Conservation (phyloP, 805 yeast genomes). For the Candida ficus region DNA sequence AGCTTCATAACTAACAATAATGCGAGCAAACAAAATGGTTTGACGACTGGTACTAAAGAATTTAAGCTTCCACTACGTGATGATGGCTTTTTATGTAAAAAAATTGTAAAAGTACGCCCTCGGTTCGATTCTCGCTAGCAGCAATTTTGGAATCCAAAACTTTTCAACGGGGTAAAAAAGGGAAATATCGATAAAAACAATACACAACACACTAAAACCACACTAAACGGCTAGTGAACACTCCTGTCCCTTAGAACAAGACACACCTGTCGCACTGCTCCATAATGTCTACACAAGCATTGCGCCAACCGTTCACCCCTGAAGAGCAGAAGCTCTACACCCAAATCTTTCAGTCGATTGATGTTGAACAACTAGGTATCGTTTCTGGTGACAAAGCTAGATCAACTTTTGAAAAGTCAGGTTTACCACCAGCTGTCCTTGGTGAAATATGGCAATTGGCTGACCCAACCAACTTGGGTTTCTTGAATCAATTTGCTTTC, state of each 20-base stretch:
- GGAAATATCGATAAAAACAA: neutral
- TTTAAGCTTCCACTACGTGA: too few species aligned
- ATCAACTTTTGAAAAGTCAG: constrained; percentile 77
- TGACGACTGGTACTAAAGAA: too few species aligned
- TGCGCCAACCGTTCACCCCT: constrained; percentile 41
- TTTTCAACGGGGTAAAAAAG: constrained; percentile 2
- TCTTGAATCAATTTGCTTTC: constrained; percentile 74
- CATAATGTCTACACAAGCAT: constrained; percentile 1
- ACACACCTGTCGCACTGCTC: neutral
- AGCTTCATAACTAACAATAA: too few species aligned
- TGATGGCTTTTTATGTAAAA: too few species aligned
- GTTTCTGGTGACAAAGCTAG: constrained; percentile 88
- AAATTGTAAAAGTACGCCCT: too few species aligned
- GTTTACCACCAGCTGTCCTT: constrained; percentile 67
- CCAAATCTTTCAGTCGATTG: constrained; percentile 74
- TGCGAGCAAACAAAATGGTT: too few species aligned
- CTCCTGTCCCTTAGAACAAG: too few species aligned
- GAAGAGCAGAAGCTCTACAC: constrained; percentile 76
- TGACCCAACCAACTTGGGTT: constrained; percentile 86
- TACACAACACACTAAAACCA: neutral
- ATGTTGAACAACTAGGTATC: constrained; percentile 70
- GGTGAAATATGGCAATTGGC: constrained; percentile 95
- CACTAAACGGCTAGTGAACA: too few species aligned
- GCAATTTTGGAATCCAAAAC: neutral
- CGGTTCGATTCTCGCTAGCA: neutral